Conservation (phyloP, 2,329 filamentous ascomycete species). For the Fusarium brachygibbosum region DNA sequence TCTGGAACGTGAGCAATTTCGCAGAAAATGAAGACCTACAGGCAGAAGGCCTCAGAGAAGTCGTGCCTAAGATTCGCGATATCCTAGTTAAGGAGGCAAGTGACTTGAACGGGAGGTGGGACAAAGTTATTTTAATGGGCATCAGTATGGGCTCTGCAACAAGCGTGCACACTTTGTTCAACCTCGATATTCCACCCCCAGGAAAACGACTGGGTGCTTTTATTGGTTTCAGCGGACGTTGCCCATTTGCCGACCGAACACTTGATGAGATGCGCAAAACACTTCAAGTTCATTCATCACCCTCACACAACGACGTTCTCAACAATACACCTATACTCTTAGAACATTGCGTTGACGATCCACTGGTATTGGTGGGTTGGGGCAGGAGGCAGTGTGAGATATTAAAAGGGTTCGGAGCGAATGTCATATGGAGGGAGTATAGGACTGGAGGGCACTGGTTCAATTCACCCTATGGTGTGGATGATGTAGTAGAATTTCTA, state of each 20-base stretch:
- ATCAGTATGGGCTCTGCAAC: conserved; percentile 63
- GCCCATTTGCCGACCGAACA: conserved; percentile 53
- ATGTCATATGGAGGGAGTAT: conserved; percentile 60
- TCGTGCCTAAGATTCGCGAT: conserved; percentile 51
- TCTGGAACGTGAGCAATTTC: conserved; percentile 60
- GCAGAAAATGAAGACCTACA: conserved; percentile 59
- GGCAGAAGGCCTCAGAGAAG: conserved; percentile 57
- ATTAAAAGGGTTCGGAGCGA: conserved; percentile 55
- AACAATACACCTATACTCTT: conserved; percentile 60
- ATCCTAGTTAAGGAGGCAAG: conserved; percentile 55
- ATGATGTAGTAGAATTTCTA: conserved; percentile 57
- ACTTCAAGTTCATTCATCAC: background rate
- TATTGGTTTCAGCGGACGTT: conserved; percentile 56
- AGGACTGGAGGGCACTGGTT: conserved; percentile 61
- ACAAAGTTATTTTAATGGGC: conserved; percentile 59
- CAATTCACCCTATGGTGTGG: conserved; percentile 59
- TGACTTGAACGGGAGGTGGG: conserved; percentile 54
- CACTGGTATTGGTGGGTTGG: conserved; percentile 56
- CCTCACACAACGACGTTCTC: conserved; percentile 47
- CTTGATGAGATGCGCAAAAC: conserved; percentile 48
- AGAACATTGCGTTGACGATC: conserved; percentile 61
- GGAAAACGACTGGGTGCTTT: conserved; percentile 50
- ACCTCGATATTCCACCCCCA: conserved; percentile 47
- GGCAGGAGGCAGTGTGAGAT: conserved; percentile 55
- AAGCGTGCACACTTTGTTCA: conserved; percentile 55